Conservation (phyloP, 495 filamentous ascomycete genomes). For the Aspergillus egyptiacus region DNA sequence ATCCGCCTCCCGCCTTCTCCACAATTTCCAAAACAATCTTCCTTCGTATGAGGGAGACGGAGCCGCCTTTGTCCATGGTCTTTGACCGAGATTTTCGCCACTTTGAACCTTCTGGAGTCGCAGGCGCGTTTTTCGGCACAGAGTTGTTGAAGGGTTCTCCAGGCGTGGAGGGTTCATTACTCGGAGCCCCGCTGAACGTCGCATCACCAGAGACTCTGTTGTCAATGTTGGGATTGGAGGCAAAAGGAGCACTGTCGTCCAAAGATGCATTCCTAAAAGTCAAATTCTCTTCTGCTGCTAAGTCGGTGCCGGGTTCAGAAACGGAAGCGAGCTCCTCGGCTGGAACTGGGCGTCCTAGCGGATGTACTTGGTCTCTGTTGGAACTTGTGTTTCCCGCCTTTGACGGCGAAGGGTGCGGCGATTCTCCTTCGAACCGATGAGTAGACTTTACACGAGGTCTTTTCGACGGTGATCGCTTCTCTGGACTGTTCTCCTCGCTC, state of each 20-base stretch:
- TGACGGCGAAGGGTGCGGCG: too few species aligned
- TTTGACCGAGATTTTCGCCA: constrained; percentile 1
- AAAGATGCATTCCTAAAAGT: background rate
- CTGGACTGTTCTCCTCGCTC: background rate
- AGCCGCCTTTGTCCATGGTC: constrained; percentile 33
- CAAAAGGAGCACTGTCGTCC: background rate
- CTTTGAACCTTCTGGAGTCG: background rate
- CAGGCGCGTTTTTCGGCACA: background rate
- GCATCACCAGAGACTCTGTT: background rate
- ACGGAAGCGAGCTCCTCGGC: background rate
- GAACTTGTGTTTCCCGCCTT: background rate
- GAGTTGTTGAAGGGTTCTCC: background rate
- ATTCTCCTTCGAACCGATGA: background rate
- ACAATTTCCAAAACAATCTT: constrained; percentile 67
- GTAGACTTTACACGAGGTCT: background rate
- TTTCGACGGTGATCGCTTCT: background rate
- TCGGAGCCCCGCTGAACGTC: background rate
- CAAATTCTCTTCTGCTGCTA: background rate
- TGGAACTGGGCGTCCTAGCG: too few species aligned
- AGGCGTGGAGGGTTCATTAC: background rate
- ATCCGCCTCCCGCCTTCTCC: constrained; percentile 62
- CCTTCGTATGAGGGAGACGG: constrained; percentile 43
- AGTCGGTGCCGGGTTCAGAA: background rate
- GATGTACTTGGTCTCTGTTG: too few species aligned
- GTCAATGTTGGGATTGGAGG: too few species aligned